Evolutionary conservation across 352 stramenopile species (phyloP).

Genomic region (Globisporangium cylindrosporum): DNA sequence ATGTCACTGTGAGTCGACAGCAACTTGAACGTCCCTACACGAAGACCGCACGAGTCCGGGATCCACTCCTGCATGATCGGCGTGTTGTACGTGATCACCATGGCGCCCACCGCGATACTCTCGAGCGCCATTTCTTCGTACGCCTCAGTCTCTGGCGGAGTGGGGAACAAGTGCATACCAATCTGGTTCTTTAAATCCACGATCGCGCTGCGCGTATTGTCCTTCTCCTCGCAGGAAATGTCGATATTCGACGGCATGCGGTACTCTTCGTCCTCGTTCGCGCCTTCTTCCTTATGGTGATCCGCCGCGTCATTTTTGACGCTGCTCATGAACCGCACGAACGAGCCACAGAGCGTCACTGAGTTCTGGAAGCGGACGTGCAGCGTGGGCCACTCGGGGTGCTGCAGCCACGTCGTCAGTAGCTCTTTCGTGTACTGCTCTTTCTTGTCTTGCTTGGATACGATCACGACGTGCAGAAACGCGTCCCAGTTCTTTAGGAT

Average conservation of each 20-base stretch:
- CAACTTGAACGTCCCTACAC: constrained; percentile 52
- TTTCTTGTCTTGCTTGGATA: constrained; percentile 44
- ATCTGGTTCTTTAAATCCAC: constrained; percentile 56
- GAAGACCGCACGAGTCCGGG: constrained; percentile 47
- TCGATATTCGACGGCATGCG: constrained; percentile 43
- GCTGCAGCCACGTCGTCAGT: constrained; percentile 47
- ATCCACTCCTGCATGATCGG: constrained; percentile 78
- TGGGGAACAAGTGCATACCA: constrained; percentile 64
- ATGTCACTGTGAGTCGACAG: constrained; percentile 14
- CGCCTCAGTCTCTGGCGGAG: constrained; percentile 48
- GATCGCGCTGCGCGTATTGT: constrained; percentile 44
- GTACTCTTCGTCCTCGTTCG: constrained; percentile 15
- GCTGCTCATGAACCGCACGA: constrained; percentile 44
- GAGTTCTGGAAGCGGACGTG: constrained; percentile 56
- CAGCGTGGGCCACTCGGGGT: constrained; percentile 63
- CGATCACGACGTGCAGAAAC: constrained; percentile 68
- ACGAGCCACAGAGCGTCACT: constrained; percentile 46
- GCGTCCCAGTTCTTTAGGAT: constrained; percentile 69
- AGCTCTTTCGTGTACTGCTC: constrained; percentile 69
- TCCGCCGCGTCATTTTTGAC: constrained; percentile 28
- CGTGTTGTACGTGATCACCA: constrained; percentile 66
- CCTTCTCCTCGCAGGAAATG: constrained; percentile 42
- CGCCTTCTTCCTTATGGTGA: constrained; percentile 17
- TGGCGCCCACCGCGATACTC: constrained; percentile 46
- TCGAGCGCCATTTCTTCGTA: constrained; percentile 58